Conservation (phyloP, 2,329 filamentous ascomycete species). For the Apiospora rasikravindrae region DNA sequence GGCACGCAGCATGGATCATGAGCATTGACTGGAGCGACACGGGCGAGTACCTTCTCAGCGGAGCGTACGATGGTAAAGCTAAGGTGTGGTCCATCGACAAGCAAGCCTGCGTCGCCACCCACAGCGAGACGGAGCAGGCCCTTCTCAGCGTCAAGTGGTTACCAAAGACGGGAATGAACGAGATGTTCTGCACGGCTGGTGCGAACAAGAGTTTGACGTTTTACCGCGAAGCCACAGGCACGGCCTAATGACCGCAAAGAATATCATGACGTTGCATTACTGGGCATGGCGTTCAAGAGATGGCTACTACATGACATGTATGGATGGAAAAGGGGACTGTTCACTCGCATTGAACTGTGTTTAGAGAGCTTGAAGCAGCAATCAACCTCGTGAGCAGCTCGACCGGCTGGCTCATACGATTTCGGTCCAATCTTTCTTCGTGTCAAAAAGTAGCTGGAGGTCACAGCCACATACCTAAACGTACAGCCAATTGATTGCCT, state of each 20-base stretch:
- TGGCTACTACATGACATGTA: conserved; percentile 13
- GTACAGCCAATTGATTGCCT: not conserved
- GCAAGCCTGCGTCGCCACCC: conserved; percentile 85
- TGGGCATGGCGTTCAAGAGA: conserved; percentile 19
- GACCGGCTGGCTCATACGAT: not conserved
- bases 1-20: conserved; percentile 84
- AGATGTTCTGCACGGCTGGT: conserved; percentile 79
- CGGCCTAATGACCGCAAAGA: conserved; percentile 10
- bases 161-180: conserved; percentile 71
- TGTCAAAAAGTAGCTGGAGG: no score
- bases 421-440: not conserved
- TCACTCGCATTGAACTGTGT: not conserved
- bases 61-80: conserved; percentile 89
- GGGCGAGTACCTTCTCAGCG: conserved; percentile 88
- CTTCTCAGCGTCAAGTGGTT: conserved; percentile 88
- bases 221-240: conserved; percentile 81
- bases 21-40: conserved; percentile 92
- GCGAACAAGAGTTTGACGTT: conserved; percentile 78
- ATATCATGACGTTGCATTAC: not conserved
- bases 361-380: not conserved
- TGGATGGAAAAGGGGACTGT: not conserved
- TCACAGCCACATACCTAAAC: not conserved
- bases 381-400: not conserved
- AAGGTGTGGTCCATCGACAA: conserved; percentile 95
- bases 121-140: conserved; percentile 85